Percentiles rank a stretch among this genome's conserved stretches.
phyloP scores from a whole-genome alignment of 208 protist genomes.

The Plasmodiophora brassicae region DNA sequence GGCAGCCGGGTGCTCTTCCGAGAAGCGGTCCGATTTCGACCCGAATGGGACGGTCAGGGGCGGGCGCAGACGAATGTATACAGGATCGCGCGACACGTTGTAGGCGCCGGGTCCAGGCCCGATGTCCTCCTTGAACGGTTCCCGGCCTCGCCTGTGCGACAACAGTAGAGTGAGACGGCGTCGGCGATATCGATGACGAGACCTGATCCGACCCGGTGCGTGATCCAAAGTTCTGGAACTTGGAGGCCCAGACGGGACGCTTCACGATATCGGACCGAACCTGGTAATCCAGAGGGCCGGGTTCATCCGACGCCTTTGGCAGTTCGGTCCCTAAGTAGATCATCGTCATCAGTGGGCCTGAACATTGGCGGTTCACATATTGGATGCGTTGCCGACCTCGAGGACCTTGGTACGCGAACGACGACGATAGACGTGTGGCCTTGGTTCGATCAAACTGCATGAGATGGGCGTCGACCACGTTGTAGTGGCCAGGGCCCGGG shows the following conservation, averaged over 20 bases:
- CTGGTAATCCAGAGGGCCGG: no score
- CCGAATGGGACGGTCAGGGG: neutral
- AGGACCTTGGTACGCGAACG: neutral
- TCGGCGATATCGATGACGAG: neutral
- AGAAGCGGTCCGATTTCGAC: neutral
- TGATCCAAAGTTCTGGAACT: slow-evolving; percentile 27
- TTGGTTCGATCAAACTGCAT: neutral
- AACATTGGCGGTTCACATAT: no score
- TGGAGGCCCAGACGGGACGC: no score
- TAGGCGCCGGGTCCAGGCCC: neutral
- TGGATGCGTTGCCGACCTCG: no score
- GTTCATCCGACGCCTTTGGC: no score
- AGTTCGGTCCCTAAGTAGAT: no score
- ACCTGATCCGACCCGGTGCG: neutral
- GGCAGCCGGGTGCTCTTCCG: neutral
- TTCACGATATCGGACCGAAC: no score
- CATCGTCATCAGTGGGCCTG: no score
- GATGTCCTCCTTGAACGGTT: no score
- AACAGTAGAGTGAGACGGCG: no score
- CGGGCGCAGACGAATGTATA: slow-evolving; percentile 2
- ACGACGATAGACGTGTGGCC: neutral
- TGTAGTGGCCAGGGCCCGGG: neutral
- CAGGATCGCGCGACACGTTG: neutral
- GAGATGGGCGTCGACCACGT: neutral
- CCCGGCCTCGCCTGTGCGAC: no score